These are phyloP conservation scores for Chalciporus pseudorubinellus DNA, from an alignment of 768 basidiomycete species.

Conservation along the genomic window DNA sequence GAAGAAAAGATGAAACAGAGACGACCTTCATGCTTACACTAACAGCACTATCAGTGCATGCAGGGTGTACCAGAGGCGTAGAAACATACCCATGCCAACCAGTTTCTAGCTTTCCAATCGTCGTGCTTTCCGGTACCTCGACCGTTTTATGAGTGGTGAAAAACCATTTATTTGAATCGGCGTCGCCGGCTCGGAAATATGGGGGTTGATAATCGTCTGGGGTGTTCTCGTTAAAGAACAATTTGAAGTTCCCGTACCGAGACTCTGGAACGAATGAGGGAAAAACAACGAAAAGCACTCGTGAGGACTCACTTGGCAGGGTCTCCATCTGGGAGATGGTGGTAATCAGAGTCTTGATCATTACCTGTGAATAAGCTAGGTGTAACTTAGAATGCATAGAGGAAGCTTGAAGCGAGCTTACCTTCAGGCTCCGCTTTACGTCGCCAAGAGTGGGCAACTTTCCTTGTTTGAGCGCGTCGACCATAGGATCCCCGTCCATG, in stretches of 20 bases:
- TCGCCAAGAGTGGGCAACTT: constrained; percentile 71
- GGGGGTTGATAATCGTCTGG: constrained; percentile 85
- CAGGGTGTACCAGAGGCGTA: not conserved
- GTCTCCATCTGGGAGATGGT: constrained; percentile 79
- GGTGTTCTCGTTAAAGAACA: constrained; percentile 78
- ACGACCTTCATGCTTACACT: constrained; percentile 72
- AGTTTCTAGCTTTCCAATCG: constrained; percentile 63
- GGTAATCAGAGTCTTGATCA: constrained; percentile 75
- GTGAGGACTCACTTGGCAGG: constrained; percentile 59
- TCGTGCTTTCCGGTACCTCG: constrained; percentile 74
- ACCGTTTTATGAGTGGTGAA: constrained; percentile 73
- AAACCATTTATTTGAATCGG: constrained; percentile 71
- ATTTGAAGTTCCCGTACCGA: constrained; percentile 85
- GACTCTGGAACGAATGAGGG: constrained; percentile 46
- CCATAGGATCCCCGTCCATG: constrained; percentile 52
- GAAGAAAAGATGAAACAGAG: constrained; percentile 73
- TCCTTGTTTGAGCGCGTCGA: constrained; percentile 57
- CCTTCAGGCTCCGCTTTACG: constrained; percentile 81
- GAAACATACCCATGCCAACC: constrained; percentile 65
- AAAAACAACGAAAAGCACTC: not conserved
- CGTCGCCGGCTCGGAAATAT: constrained; percentile 69
- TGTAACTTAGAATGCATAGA: not conserved
- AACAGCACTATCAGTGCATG: not conserved
- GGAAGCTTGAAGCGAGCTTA: constrained; percentile 21
- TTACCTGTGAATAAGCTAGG: constrained; percentile 41